phyloP scores from a whole-genome alignment of 805 yeast species.

The Wickerhamiella domercqiae region DNA sequence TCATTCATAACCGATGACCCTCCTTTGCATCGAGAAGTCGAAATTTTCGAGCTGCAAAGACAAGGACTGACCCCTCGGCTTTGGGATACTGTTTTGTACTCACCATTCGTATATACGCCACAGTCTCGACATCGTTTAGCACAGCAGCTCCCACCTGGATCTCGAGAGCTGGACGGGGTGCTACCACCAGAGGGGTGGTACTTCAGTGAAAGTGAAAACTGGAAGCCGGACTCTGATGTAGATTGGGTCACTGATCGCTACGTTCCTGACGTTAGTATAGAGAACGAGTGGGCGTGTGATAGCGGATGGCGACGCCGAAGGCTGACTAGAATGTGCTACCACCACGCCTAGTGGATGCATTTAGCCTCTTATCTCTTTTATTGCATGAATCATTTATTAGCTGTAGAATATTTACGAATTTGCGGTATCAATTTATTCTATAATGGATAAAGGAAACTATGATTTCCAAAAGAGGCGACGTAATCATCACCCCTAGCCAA shows the following conservation, averaged over 20 bases:
- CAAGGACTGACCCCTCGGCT: constrained; percentile 43
- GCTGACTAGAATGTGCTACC: constrained; percentile 23
- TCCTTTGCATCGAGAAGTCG: constrained; percentile 48
- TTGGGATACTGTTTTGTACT: constrained; percentile 48
- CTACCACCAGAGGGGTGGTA: constrained; percentile 62
- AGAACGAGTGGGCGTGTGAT: constrained; percentile 28
- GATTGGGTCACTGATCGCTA: constrained; percentile 39
- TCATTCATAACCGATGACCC: constrained; percentile 53
- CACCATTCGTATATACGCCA: constrained; percentile 39
- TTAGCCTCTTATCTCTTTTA: neutral
- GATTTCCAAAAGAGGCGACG: too few relatives aligned
- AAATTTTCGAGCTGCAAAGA: constrained; percentile 60
- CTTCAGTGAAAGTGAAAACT: constrained; percentile 41
- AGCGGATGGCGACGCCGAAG: constrained; percentile 30
- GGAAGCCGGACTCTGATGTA: constrained; percentile 51
- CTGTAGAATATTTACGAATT: neutral
- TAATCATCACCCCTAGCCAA: constrained; percentile 1
- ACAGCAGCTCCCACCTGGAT: constrained; percentile 52
- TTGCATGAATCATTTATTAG: neutral
- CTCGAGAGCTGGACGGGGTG: constrained; percentile 36
- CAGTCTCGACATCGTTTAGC: constrained; percentile 32
- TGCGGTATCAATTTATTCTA: too few relatives aligned
- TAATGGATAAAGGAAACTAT: too few relatives aligned
- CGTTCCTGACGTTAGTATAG: constrained; percentile 19
- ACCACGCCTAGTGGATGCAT: constrained; percentile 2